These are phyloP conservation scores for Lactifluus rugatus DNA, from an alignment of 768 basidiomycete species.

Conservation along the genomic window DNA sequence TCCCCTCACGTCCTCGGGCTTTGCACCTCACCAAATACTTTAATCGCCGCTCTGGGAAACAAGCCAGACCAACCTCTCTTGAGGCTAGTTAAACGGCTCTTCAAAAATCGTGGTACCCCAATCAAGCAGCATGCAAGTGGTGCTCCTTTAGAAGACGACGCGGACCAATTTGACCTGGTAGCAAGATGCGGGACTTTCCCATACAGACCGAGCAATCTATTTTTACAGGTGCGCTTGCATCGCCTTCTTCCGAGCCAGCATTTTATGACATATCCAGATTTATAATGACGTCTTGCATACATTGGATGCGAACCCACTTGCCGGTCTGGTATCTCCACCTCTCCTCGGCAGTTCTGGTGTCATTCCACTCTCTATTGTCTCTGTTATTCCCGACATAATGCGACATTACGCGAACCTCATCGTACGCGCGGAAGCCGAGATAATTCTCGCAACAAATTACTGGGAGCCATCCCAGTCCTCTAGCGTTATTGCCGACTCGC, in stretches of 20 bases:
- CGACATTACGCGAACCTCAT: slow-evolving; percentile 57
- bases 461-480: slow-evolving; percentile 46
- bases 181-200: slow-evolving; percentile 45
- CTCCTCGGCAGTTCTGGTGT: slow-evolving; percentile 55
- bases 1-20: slow-evolving; percentile 12
- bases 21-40: slow-evolving; percentile 9
- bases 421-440: slow-evolving; percentile 49
- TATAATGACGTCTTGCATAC: slow-evolving; percentile 53
- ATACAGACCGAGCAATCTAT: slow-evolving; percentile 45
- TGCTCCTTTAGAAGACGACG: not conserved
- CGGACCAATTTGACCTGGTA: slow-evolving; percentile 35
- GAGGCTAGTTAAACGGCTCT: slow-evolving; percentile 2
- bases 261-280: slow-evolving; percentile 31
- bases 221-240: slow-evolving; percentile 39
- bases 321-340: slow-evolving; percentile 50
- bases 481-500: slow-evolving; percentile 36
- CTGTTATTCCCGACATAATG: slow-evolving; percentile 65
- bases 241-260: not conserved
- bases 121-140: not conserved
- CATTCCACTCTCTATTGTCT: slow-evolving; percentile 52
- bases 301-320: slow-evolving; percentile 44
- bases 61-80: slow-evolving; percentile 1
- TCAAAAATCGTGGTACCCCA: not conserved
- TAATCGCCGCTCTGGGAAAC: slow-evolving; percentile 8
- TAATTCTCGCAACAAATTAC: slow-evolving; percentile 61